Evolutionary conservation across 495 filamentous ascomycete species (phyloP).

Genomic region (Geoglossum glabrum): DNA sequence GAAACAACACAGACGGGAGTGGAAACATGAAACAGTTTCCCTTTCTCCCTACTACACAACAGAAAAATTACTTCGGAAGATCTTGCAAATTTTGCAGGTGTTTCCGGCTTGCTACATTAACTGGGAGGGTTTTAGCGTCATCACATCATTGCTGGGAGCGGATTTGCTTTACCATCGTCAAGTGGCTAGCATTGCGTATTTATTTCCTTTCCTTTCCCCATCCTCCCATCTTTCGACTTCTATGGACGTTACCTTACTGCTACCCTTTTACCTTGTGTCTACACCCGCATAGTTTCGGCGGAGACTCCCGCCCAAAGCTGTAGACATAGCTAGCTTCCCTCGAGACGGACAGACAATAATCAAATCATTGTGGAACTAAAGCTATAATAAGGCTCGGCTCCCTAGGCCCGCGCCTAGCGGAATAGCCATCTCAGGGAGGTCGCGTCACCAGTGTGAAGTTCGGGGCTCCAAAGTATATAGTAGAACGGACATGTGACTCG

Average conservation of each 20-base stretch:
- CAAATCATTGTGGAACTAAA: no score
- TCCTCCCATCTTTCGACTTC: background rate
- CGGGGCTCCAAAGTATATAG: no score
- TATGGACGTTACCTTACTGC: background rate
- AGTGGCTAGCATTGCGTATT: background rate
- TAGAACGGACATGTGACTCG: no score
- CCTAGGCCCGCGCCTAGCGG: no score
- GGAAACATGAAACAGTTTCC: background rate
- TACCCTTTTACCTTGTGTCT: background rate
- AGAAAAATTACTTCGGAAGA: background rate
- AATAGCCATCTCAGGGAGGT: no score
- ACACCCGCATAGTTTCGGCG: background rate
- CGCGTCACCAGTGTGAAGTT: no score
- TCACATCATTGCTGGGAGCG: background rate
- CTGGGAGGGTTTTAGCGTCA: background rate
- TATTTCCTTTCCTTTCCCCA: no score
- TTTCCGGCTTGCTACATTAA: background rate
- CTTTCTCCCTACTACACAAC: background rate
- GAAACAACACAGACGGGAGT: background rate
- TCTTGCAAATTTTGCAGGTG: background rate
- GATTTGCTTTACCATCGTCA: background rate
- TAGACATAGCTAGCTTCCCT: background rate
- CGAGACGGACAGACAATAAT: background rate
- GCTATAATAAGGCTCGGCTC: no score
- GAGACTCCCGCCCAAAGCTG: background rate